Evolutionary conservation across 208 protist genomes (phyloP).

Genomic region (Wallacemonas sp.): DNA sequence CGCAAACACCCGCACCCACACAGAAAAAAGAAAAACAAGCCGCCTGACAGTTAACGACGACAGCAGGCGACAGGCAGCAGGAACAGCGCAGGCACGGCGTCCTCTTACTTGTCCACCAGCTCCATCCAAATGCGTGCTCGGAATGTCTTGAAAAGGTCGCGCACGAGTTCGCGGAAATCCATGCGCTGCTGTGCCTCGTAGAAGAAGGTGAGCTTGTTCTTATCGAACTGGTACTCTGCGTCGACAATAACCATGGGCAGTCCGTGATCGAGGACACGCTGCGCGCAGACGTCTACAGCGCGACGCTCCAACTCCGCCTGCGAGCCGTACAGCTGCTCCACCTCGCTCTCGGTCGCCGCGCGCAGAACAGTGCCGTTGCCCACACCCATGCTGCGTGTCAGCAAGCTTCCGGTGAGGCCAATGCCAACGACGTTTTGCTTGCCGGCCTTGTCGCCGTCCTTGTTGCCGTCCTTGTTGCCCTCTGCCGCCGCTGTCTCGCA

Average conservation of each 20-base stretch:
- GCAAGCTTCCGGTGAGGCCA: slow-evolving; percentile 49
- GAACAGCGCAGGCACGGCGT: not conserved
- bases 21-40: slow-evolving; percentile 11
- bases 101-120: slow-evolving; percentile 45
- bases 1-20: too few species aligned
- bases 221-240: slow-evolving; percentile 92
- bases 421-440: slow-evolving; percentile 41
- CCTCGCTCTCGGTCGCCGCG: slow-evolving; percentile 48
- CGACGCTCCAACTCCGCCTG: slow-evolving; percentile 81
- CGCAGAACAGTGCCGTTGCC: slow-evolving; percentile 82
- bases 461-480: slow-evolving; percentile 2
- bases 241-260: slow-evolving; percentile 90
- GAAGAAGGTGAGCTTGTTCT: slow-evolving; percentile 92
- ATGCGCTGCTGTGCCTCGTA: slow-evolving; percentile 86
- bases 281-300: slow-evolving; percentile 74
- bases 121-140: slow-evolving; percentile 92
- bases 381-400: slow-evolving; percentile 64
- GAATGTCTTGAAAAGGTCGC: slow-evolving; percentile 89
- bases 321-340: slow-evolving; percentile 64
- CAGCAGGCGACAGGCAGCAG: not conserved
- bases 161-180: slow-evolving; percentile 88
- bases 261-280: slow-evolving; percentile 78
- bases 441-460: not conserved
- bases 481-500: slow-evolving; percentile 30
- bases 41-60: not conserved